Percentiles rank a stretch among this genome's conserved stretches.
Conservation (phyloP, 208 protist genomes). For the Leishmania major region DNA sequence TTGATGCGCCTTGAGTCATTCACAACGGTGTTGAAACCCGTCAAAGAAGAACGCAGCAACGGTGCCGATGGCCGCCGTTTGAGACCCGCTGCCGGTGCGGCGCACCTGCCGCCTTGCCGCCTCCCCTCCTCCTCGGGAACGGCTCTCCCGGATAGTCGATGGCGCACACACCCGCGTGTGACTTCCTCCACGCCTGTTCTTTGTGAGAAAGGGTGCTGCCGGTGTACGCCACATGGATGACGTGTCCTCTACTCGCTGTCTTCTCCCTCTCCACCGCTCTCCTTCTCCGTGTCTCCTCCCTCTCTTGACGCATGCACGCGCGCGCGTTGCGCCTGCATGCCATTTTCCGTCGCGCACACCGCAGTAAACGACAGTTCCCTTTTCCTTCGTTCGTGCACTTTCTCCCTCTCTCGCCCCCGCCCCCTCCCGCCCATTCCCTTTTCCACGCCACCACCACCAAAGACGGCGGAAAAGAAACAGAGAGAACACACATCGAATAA, state of each 20-base stretch:
- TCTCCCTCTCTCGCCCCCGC: neutral
- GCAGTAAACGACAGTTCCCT: neutral
- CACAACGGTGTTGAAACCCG: neutral
- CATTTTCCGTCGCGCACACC: no score
- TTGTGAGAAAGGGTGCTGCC: neutral
- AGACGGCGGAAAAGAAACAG: neutral
- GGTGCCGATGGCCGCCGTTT: neutral
- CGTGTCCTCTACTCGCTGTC: neutral
- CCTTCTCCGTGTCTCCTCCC: neutral
- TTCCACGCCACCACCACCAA: neutral
- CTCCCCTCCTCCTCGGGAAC: neutral
- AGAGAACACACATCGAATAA: neutral
- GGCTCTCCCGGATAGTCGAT: neutral
- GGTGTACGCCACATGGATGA: neutral
- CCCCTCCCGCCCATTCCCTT: neutral
- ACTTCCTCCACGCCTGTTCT: neutral
- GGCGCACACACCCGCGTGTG: neutral
- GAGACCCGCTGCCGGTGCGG: neutral
- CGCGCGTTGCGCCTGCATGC: neutral
- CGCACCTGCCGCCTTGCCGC: neutral
- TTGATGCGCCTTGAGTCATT: neutral
- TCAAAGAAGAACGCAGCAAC: neutral
- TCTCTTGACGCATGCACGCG: neutral
- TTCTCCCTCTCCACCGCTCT: neutral
- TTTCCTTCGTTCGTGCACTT: neutral